Evolutionary conservation across 305 asterid genomes (phyloP), one percentile per base, ranked within the genome.

Genomic region (Petunia hybrid): DNA sequence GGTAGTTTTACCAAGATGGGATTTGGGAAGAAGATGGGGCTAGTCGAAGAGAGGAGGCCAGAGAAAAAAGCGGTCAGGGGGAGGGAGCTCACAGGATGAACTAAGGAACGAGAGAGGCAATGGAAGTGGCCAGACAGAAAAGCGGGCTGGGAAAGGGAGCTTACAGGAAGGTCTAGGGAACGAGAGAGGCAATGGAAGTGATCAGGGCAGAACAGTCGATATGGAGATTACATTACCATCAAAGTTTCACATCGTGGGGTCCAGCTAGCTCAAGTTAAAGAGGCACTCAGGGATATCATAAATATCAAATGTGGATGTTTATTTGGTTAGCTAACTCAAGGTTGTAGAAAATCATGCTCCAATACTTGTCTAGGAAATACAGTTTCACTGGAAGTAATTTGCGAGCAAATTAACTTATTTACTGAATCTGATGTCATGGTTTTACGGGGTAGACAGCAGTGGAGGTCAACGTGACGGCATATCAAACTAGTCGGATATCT

Each of bases 211-310:
- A 67, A 14, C 74, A 67, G 74, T 41, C 41, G 41, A 8, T 14
- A 40, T 67, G 42, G 74, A 36, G 74, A n/a, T 67, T 40, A 51
- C 55, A 67, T 67, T 41, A 14, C 74, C n/a, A 41, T 67, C 36
- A 66, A 59, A 40, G 13, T 66, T 66, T 66, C 51, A 66, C 10
- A 14, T 66, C 12, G n/a, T 56, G 61, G 61, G 14, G 6, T 56
- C 22, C 4, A 56, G 61, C 61, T 13, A 13, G 16, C 61, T 56
- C 22, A 56, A 13, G 73, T 46, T 39, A n/a, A 35, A 66, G 14
- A 48, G 40, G 73, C 14, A 16, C 16, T 6, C 14, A 66, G 51
- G 51, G 9, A 22, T 45, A 66, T 59, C 64, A 59, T 59, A 14
- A 59, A 59, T 59, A 2, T 59, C 64, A 60, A 60, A 60, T 38